Evolutionary conservation across 768 basidiomycete genomes (phyloP), one percentile per base, ranked within the genome.

Genomic region (Trametes maxima): DNA sequence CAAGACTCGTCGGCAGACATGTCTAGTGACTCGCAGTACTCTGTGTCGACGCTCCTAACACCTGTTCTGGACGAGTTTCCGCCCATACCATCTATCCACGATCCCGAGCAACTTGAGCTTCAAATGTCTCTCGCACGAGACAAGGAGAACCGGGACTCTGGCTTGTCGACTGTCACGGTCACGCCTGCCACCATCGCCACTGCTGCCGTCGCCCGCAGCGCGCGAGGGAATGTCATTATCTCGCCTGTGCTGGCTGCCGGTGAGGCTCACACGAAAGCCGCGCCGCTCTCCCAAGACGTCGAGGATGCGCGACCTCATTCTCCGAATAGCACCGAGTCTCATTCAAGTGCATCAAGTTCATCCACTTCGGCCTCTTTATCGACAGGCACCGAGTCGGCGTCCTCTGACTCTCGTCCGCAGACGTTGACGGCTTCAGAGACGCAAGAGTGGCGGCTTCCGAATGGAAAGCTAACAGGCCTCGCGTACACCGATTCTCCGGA

Each of bases 141-240:
- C 33, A 70, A 70, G 59, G 71, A 72, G 54, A 73, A 73, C 54
- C 66, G 72, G 14, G 72, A 73, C 43, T 71, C 72, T 0, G 69
- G 65, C 13, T 52, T 71, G 54, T 71, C 70, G 5, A 73, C 70
- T 11, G 65, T 69, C 62, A 73, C 72, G 11, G 68, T 73, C 16
- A 71, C 70, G 54, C 70, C 70, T n/a, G 72, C 72, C 17, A 73
- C 70, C 44, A 73, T 73, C 49, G 67, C 70, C 25, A 64, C 67
- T 6, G 69, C 65, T 35, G 67, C 69, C 8, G 62, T 71, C 25
- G 68, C 59, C 25, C 64, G 63, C 51, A 64, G 64, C 35, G 68
- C 62, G n/a, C 61, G 66, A 42, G 64, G 62, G 39, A 65, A 67
- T 39, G 46, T 65, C 42, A 63, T 73, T 11, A 59, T 64, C 22